Conservation (phyloP, 345 rosid species). For the Eucalyptus cloeziana region DNA sequence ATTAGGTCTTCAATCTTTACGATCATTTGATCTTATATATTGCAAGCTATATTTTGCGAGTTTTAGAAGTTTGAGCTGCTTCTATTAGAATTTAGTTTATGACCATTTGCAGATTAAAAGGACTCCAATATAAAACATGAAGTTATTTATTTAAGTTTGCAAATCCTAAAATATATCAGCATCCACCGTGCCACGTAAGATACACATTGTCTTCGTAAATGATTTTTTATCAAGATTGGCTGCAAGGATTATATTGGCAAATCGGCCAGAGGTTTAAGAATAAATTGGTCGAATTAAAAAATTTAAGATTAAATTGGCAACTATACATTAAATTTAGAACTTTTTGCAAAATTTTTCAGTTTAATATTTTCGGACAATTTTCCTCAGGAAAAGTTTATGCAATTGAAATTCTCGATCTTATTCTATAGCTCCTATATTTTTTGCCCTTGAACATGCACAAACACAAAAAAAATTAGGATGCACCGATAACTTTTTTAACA, state of each 20-base stretch:
- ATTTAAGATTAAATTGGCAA: background rate
- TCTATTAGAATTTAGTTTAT: background rate
- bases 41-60: background rate
- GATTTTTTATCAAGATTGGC: background rate
- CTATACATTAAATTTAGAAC: background rate
- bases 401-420: background rate
- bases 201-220: background rate
- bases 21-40: background rate
- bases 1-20: background rate
- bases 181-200: background rate
- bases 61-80: background rate
- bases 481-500: background rate
- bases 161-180: too few species aligned
- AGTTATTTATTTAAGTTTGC: too few species aligned
- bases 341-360: background rate
- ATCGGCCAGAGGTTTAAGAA: background rate
- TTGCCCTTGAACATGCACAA: background rate
- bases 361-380: background rate
- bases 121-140: too few species aligned
- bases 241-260: background rate
- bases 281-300: background rate
- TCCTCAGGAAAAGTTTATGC: background rate
- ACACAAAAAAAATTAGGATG: background rate
- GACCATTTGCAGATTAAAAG: too few species aligned
- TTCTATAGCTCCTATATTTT: background rate